These are phyloP conservation scores for Ceratobasidium papillatum DNA, from an alignment of 1,284 basidiomycete genomes.

Conservation along the genomic window DNA sequence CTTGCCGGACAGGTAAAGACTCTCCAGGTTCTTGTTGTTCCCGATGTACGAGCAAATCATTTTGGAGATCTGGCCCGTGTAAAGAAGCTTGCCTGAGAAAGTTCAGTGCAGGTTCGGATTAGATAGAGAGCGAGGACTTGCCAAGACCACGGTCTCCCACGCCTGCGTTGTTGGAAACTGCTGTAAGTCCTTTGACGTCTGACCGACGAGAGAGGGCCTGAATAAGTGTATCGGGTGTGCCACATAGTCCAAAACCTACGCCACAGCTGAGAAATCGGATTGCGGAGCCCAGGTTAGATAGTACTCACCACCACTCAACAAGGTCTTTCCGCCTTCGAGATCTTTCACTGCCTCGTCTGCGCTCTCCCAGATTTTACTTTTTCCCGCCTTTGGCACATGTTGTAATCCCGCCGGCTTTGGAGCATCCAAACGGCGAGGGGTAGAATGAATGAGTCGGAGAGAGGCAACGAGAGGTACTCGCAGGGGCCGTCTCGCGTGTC, in stretches of 20 bases:
- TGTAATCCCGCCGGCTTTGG: constrained; percentile 8
- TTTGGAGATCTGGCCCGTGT: constrained; percentile 80
- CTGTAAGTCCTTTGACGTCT: constrained; percentile 77
- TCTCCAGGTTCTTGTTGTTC: constrained; percentile 57
- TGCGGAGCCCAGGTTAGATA: neutral
- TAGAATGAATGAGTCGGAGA: constrained; percentile 25
- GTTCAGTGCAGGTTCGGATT: neutral
- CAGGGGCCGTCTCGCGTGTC: neutral
- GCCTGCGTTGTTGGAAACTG: constrained; percentile 92
- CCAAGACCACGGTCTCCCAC: constrained; percentile 80
- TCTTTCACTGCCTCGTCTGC: constrained; percentile 84
- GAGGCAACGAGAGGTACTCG: constrained; percentile 25
- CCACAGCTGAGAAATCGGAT: neutral
- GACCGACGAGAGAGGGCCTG: constrained; percentile 77
- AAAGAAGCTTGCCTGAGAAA: constrained; percentile 74
- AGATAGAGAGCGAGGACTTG: constrained; percentile 52
- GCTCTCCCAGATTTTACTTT: constrained; percentile 75
- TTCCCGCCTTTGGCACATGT: constrained; percentile 17
- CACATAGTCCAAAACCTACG: constrained; percentile 71
- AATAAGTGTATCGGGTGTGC: constrained; percentile 77
- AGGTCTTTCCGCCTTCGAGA: constrained; percentile 77
- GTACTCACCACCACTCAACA: constrained; percentile 79
- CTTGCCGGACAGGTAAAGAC: constrained; percentile 79
- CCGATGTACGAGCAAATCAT: constrained; percentile 91
- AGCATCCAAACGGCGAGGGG: constrained; percentile 9